phyloP scores from a whole-genome alignment of 371 early-diverging fungal species.

The Blastocladiella emersonii region DNA sequence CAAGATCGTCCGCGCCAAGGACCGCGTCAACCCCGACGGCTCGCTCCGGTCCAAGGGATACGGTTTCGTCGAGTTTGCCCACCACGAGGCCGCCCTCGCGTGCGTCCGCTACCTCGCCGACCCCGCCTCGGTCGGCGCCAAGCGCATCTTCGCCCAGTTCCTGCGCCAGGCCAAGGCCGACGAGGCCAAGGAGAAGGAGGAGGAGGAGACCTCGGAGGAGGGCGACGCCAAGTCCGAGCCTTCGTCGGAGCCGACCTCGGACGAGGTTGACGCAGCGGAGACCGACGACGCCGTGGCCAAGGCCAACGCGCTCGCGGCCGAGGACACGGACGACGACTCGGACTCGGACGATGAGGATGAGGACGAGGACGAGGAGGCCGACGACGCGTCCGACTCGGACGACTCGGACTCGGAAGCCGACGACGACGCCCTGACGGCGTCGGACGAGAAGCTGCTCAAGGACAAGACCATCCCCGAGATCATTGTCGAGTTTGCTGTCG shows the following conservation, averaged over 20 bases:
- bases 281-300: neutral
- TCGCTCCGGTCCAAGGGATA: constrained; percentile 69
- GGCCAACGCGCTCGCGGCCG: neutral
- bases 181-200: neutral
- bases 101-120: constrained; percentile 40
- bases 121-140: constrained; percentile 7
- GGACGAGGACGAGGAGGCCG: neutral
- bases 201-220: neutral
- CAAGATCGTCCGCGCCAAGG: constrained; percentile 67
- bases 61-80: constrained; percentile 78
- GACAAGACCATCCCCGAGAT: neutral
- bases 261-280: neutral
- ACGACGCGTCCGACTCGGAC: neutral
- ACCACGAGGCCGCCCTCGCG: constrained; percentile 80
- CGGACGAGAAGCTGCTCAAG: constrained; percentile 6
- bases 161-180: neutral
- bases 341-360: constrained; percentile 13
- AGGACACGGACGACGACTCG: constrained; percentile 28
- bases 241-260: neutral
- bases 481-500: constrained; percentile 79
- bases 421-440: constrained; percentile 23
- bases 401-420: neutral
- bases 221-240: neutral
- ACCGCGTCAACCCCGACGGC: constrained; percentile 54
- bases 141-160: neutral